Conservation (phyloP, 139 green algal species). For the Chlamydomonas incerta region DNA sequence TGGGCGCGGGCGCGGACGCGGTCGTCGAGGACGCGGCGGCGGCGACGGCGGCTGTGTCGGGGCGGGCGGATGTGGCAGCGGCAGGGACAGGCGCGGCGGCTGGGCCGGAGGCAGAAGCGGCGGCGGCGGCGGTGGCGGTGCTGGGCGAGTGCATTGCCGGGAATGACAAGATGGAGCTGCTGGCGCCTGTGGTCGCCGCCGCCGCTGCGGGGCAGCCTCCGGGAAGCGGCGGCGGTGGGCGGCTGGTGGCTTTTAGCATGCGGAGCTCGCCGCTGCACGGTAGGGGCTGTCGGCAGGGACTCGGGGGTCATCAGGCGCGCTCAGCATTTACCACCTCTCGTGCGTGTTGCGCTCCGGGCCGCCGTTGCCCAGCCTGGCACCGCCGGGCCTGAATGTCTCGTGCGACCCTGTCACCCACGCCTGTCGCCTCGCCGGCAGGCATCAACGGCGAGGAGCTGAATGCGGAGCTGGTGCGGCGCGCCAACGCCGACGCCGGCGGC, state of each 20-base stretch:
- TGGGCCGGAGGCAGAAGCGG: no score
- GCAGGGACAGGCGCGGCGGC: no score
- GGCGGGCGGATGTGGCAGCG: not conserved
- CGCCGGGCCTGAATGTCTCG: no score
- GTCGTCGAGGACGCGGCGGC: not conserved
- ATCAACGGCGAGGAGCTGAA: conserved; percentile 49
- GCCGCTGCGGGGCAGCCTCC: no score
- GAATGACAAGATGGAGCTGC: conserved; percentile 1
- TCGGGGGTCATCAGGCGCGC: no score
- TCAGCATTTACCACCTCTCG: no score
- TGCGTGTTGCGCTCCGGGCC: no score
- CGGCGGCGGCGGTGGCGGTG: not conserved
- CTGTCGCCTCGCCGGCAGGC: not conserved
- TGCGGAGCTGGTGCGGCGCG: conserved; percentile 2
- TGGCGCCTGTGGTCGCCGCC: no score
- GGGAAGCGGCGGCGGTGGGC: no score
- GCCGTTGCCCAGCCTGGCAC: no score
- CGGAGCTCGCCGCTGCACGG: conserved; percentile 43
- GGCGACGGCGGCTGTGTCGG: not conserved
- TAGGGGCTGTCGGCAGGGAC: not conserved
- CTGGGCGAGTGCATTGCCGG: not conserved
- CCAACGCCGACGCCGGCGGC: conserved; percentile 34
- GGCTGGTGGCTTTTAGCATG: conserved; percentile 37
- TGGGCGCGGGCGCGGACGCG: not conserved
- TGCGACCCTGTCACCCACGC: no score